Evolutionary conservation across 768 basidiomycete species (phyloP), one percentile per base, ranked within the genome.

Genomic region (Artomyces pyxidatus): DNA sequence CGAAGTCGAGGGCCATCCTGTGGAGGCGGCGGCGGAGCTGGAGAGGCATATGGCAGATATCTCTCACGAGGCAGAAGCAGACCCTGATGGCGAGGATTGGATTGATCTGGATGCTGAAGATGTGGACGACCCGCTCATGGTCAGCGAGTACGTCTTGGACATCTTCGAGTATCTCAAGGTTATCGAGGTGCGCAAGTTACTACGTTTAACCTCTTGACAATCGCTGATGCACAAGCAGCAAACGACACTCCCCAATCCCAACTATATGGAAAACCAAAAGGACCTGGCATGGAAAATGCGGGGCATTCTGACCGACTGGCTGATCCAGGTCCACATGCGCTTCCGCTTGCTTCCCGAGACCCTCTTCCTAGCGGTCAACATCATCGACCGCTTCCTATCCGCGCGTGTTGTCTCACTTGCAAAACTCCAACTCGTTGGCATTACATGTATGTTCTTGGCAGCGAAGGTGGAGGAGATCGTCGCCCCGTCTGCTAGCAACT

Each of bases 381-480:
- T 96, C 60, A 74, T 81, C 60, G 81, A 83, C 63, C 77, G 81
- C 54, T 81, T 83, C 71, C 72, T 81, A 26, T 77, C 77, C 32
- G 66, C 69, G 2, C 74, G 80, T 14, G 72, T 76, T 45, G 77
- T 81, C 27, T 80, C 79, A 2, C 66, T 83, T 38, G 73, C 74
- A 56, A 80, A 81, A 61, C 68, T 81, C 45, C 80, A 82, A 62
- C 81, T 96, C 30, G 90, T 96, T 49, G 94, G 94, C 49, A 75
- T 92, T 45, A 83, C 89, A 3, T 83, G 85, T 51, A 78, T 97
- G 58, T 88, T 95, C 68, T 72, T 96, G 56, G 80, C 94, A 0
- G 79, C 89, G 30, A 97, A 97, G 65, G 90, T 85, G 53, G 94
- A 97, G 65, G 93, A 96, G 65, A 91, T 91, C 37, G 79, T 90